Evolutionary conservation across 805 yeast genomes (phyloP).

Genomic region (Ogataea pini): DNA sequence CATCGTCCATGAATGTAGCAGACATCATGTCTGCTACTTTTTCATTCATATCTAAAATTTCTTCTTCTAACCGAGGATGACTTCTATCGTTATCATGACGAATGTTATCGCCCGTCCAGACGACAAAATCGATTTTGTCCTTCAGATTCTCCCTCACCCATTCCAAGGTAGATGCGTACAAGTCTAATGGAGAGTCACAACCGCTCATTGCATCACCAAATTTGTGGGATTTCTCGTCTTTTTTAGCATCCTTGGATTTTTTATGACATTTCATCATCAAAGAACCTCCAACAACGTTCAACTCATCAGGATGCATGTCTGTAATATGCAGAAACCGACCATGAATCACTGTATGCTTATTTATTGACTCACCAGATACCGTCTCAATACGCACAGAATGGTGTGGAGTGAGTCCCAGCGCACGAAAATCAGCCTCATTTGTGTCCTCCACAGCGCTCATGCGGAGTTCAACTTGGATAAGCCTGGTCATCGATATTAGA

Average conservation of each 20-base stretch:
- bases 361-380: slow-evolving; percentile 16
- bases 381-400: slow-evolving; percentile 37
- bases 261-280: slow-evolving; percentile 58
- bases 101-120: slow-evolving; percentile 91
- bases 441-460: slow-evolving; percentile 16
- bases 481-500: too few relatives aligned
- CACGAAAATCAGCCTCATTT: slow-evolving; percentile 32
- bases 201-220: slow-evolving; percentile 77
- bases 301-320: slow-evolving; percentile 82
- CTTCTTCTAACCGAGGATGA: slow-evolving; percentile 70
- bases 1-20: slow-evolving; percentile 51
- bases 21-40: slow-evolving; percentile 53
- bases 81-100: slow-evolving; percentile 80
- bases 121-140: slow-evolving; percentile 79
- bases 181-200: slow-evolving; percentile 70
- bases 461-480: neutral
- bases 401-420: slow-evolving; percentile 43
- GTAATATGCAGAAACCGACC: slow-evolving; percentile 87
- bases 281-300: slow-evolving; percentile 53
- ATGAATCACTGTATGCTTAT: slow-evolving; percentile 40
- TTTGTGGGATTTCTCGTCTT: slow-evolving; percentile 53
- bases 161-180: slow-evolving; percentile 61
- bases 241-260: slow-evolving; percentile 35
- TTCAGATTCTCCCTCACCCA: slow-evolving; percentile 67
- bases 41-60: slow-evolving; percentile 70